Conservation (phyloP, 2,329 filamentous ascomycete species). For the Epichloe gansuensis region DNA sequence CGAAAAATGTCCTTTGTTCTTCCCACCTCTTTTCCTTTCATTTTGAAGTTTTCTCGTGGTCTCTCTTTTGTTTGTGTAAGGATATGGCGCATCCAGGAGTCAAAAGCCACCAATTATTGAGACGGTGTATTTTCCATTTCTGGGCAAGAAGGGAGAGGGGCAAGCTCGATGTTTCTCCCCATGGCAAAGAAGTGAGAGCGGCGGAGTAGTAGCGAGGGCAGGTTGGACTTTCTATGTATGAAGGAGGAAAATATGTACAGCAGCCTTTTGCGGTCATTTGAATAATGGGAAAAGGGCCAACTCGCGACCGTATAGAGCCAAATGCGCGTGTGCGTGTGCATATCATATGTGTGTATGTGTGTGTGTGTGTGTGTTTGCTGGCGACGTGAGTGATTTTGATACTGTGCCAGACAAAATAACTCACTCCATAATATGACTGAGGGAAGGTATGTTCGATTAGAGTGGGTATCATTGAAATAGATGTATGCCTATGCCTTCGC, state of each 20-base stretch:
- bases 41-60: neutral
- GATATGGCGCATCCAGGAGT: slow-evolving; percentile 4
- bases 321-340: neutral
- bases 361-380: neutral
- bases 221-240: neutral
- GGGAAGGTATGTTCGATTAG: neutral
- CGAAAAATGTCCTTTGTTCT: neutral
- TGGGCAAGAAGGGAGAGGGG: neutral
- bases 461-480: neutral
- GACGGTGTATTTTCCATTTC: neutral
- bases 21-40: neutral
- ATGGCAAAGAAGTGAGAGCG: neutral
- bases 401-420: too few relatives aligned
- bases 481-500: neutral
- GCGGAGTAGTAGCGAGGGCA: neutral
- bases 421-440: neutral
- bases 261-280: neutral
- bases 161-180: neutral
- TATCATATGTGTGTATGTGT: neutral
- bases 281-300: neutral
- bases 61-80: neutral
- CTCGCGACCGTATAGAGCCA: neutral
- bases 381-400: too few relatives aligned
- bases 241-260: neutral
- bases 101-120: neutral